Base-by-base conservation (phyloP, 331 rosid species). In the Pyracantha coccinea region DNA sequence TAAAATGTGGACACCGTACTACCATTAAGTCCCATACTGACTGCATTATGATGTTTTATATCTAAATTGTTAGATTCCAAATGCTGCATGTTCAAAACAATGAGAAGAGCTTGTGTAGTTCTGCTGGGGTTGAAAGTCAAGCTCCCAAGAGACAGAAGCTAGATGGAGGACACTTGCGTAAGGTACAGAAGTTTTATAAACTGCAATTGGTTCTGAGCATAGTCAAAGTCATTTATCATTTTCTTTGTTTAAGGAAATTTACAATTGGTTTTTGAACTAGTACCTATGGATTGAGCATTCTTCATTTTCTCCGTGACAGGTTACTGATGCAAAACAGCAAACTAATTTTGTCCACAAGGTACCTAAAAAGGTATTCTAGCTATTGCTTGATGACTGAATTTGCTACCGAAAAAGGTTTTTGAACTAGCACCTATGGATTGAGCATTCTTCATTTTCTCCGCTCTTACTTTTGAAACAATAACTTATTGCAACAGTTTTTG, bases 81-180 rank as follows among this genome's bases (percentile, higher is more conserved):
- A 89, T 82, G 80, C 81, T 66, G 62, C 83, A 54, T 38, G 77
- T 77, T 71, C 88, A 85, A 69, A 80, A 84, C 84, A 78, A 76
- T 52, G 95, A 90, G 76, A 77, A 80, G 82, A 81, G 79, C 83
- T 67, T 80, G 24, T 78, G 81, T 76, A 73, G 72, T 53, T 66
- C 88, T 83, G 81, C 85, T 69, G 96, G 83, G 58, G 83, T 77
- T 27, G 99, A 92, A 90, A 84, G 69, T 76, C 99, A 94, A 84
- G 88, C 99, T 78, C 70, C 92, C 69, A 94, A 94, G 89, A 86
- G 96, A 69, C 99, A 92, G 81, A 94, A 92, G 82, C 83, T 94
- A 72, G 99, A 94, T 65, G 88, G 89, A 66, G 99, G 97, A 72
- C 86, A 79, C 78, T 84, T 81, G 72, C 86, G 54, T 41, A 95